Evolutionary conservation across 106 monocot species (phyloP).

Genomic region (Dendrobium nobile): DNA sequence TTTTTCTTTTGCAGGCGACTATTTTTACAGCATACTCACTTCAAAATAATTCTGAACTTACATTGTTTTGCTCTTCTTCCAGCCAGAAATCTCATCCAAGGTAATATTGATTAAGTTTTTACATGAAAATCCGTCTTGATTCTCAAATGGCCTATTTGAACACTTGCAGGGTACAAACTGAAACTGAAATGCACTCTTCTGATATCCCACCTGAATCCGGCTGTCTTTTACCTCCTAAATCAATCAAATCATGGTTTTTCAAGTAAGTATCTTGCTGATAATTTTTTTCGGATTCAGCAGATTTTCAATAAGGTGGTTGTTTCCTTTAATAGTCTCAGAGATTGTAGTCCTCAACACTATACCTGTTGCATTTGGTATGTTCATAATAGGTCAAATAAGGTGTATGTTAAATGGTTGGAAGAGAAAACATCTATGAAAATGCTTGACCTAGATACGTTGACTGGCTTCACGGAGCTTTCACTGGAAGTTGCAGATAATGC

Average conservation of each 20-base stretch:
- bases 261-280: conserved; percentile 38
- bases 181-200: conserved; percentile 8
- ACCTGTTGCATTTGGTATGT: background rate
- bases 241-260: conserved; percentile 66
- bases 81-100: conserved; percentile 27
- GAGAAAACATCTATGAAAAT: conserved; percentile 34
- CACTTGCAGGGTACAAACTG: conserved; percentile 36
- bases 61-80: conserved; percentile 38
- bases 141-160: conserved; percentile 9
- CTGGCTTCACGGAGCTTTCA: conserved; percentile 70
- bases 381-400: conserved; percentile 48
- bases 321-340: background rate
- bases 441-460: conserved; percentile 62
- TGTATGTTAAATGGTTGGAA: conserved; percentile 38
- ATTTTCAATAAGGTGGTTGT: background rate
- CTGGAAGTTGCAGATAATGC: conserved; percentile 45
- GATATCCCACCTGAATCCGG: conserved; percentile 49
- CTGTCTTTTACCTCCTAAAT: conserved; percentile 56
- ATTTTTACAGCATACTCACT: conserved; percentile 63
- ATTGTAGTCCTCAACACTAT: background rate
- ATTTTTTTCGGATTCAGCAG: background rate
- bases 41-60: conserved; percentile 56
- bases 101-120: conserved; percentile 20
- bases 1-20: conserved; percentile 39
- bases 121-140: background rate